These are phyloP conservation scores for Yamadazyma scolyti DNA, from an alignment of 805 yeast genomes.

Conservation along the genomic window DNA sequence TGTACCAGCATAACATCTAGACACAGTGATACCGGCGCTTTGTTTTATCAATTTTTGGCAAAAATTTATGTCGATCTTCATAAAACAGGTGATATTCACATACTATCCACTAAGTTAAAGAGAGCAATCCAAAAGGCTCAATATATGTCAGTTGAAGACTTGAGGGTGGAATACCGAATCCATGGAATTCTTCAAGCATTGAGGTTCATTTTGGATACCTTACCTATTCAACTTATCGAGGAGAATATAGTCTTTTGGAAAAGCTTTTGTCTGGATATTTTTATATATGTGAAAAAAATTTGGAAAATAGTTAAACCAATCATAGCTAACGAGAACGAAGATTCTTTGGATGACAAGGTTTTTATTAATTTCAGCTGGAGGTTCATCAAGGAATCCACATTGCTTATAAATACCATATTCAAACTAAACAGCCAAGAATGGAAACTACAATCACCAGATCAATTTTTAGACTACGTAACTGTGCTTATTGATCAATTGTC, in stretches of 20 bases:
- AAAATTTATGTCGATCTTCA: background rate
- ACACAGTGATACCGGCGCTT: conserved; percentile 77
- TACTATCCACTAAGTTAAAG: no score
- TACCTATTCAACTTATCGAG: background rate
- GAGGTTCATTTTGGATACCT: conserved; percentile 32
- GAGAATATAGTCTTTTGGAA: conserved; percentile 2
- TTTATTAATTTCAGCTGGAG: conserved; percentile 76
- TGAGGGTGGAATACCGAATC: conserved; percentile 42
- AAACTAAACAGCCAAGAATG: conserved; percentile 8
- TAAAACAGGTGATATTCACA: conserved; percentile 1
- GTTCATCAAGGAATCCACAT: conserved; percentile 71
- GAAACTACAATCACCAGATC: conserved; percentile 14
- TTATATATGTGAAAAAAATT: conserved; percentile 5
- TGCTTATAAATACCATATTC: conserved; percentile 47
- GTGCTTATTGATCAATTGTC: conserved; percentile 64
- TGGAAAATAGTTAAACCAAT: conserved; percentile 49
- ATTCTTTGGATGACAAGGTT: conserved; percentile 41
- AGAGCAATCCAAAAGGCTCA: background rate
- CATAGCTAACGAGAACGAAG: conserved; percentile 58
- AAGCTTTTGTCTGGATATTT: background rate
- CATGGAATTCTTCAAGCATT: conserved; percentile 73
- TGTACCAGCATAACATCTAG: conserved; percentile 49
- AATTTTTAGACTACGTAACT: conserved; percentile 43
- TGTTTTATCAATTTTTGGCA: conserved; percentile 42
- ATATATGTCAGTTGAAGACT: conserved; percentile 21